Conservation (phyloP, 1,284 basidiomycete species). For the Ustilago shanxiensis region DNA sequence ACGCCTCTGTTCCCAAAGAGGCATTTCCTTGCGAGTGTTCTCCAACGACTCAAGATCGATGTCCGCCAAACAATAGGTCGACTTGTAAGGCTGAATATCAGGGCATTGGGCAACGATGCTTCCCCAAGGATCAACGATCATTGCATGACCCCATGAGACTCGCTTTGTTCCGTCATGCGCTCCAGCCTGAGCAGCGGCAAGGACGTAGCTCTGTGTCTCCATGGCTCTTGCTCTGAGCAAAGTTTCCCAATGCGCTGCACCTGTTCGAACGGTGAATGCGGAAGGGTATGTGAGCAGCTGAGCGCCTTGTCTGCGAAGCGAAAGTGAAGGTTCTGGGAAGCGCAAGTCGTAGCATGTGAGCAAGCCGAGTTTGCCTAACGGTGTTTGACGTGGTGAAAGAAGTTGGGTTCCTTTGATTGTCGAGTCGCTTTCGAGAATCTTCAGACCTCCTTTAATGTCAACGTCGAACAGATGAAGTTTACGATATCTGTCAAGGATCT, state of each 20-base stretch:
- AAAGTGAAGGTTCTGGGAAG: conserved; percentile 72
- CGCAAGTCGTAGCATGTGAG: conserved; percentile 75
- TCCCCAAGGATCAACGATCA: conserved; percentile 69
- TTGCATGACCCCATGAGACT: conserved; percentile 68
- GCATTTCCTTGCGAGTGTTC: conserved; percentile 63
- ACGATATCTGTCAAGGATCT: conserved; percentile 70
- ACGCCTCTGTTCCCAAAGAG: conserved; percentile 64
- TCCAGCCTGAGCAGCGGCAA: conserved; percentile 71
- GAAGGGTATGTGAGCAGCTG: conserved; percentile 73
- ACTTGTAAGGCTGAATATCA: conserved; percentile 65
- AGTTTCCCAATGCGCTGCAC: conserved; percentile 69
- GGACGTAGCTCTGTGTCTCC: conserved; percentile 71
- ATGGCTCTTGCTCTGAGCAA: conserved; percentile 70
- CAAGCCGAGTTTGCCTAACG: conserved; percentile 71
- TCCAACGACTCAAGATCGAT: conserved; percentile 61
- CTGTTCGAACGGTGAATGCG: conserved; percentile 73
- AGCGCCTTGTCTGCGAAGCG: conserved; percentile 71
- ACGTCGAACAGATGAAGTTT: conserved; percentile 75
- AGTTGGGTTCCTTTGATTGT: conserved; percentile 71
- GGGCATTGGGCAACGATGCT: conserved; percentile 64
- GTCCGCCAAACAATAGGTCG: conserved; percentile 64
- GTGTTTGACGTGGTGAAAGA: conserved; percentile 64
- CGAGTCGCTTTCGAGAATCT: conserved; percentile 67
- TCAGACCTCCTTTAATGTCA: conserved; percentile 69
- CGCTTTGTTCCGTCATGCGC: conserved; percentile 60